Evolutionary conservation across 2,329 filamentous ascomycete genomes (phyloP).

Genomic region (Pleurostoma richardsiae): DNA sequence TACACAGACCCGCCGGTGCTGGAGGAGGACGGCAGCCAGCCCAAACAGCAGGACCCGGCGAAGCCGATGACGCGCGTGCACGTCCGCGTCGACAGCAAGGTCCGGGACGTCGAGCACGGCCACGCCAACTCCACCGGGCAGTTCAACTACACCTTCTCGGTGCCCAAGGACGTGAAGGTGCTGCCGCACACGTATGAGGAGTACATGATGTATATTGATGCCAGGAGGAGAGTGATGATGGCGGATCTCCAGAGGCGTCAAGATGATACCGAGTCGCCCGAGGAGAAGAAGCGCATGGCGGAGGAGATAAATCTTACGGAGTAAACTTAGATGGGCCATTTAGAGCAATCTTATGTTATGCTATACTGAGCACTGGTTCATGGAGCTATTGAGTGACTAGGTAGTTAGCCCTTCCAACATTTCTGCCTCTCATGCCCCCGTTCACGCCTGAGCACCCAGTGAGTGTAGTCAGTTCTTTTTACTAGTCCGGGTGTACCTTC

Average conservation of each 20-base stretch:
- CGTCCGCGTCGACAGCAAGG: slow-evolving; percentile 66
- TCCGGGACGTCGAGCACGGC: slow-evolving; percentile 60
- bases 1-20: slow-evolving; percentile 59
- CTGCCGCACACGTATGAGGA: slow-evolving; percentile 33
- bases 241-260: slow-evolving; percentile 17
- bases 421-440: too few species aligned
- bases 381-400: too few species aligned
- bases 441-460: too few species aligned
- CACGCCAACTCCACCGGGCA: slow-evolving; percentile 64
- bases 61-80: slow-evolving; percentile 49
- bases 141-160: slow-evolving; percentile 63
- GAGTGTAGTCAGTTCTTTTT: too few species aligned
- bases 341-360: background rate
- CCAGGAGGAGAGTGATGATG: slow-evolving; percentile 29
- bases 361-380: too few species aligned
- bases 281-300: slow-evolving; percentile 2
- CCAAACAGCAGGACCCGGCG: slow-evolving; percentile 14
- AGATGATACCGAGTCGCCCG: slow-evolving; percentile 4
- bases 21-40: slow-evolving; percentile 42
- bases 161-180: slow-evolving; percentile 29
- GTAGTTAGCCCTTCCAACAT: too few species aligned
- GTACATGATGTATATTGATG: slow-evolving; percentile 38
- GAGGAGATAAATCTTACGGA: slow-evolving; percentile 7
- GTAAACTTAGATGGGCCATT: slow-evolving; percentile 1
- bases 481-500: too few species aligned